phyloP scores from a whole-genome alignment of 2,329 filamentous ascomycete species.

The Fusarium sp. region DNA sequence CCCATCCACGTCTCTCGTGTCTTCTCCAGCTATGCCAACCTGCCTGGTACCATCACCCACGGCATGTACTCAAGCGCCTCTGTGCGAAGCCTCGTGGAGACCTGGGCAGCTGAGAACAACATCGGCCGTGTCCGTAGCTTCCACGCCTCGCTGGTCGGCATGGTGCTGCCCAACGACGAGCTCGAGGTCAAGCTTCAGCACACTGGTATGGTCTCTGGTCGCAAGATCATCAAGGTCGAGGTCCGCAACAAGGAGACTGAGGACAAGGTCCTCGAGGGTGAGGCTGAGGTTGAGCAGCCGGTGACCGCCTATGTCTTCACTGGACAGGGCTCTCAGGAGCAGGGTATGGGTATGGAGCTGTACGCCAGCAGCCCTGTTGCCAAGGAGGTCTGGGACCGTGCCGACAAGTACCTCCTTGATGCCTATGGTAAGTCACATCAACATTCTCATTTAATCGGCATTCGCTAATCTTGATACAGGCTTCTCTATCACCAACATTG shows the following conservation, averaged over 20 bases:
- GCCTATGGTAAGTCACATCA: conserved; percentile 83
- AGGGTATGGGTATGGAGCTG: conserved; percentile 99
- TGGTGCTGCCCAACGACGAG: conserved; percentile 97
- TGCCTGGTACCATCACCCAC: conserved; percentile 97
- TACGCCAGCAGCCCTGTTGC: conserved; percentile 95
- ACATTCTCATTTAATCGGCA: background rate
- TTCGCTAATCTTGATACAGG: conserved; percentile 62
- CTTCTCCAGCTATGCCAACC: conserved; percentile 94
- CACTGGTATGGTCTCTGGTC: conserved; percentile 96
- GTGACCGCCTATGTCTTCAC: conserved; percentile 98
- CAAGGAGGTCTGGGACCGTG: conserved; percentile 97
- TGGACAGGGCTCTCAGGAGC: conserved; percentile 97
- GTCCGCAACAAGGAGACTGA: conserved; percentile 95
- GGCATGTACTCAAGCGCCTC: conserved; percentile 99
- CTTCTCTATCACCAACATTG: conserved; percentile 98
- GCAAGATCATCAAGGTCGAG: conserved; percentile 99
- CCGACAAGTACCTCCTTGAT: conserved; percentile 97
- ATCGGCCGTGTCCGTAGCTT: conserved; percentile 97
- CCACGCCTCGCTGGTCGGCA: conserved; percentile 96
- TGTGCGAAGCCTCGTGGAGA: conserved; percentile 95
- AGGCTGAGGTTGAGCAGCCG: conserved; percentile 98
- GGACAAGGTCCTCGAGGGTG: conserved; percentile 94
- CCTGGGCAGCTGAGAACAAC: conserved; percentile 99
- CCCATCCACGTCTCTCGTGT: conserved; percentile 98
- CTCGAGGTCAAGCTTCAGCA: conserved; percentile 97